phyloP scores from a whole-genome alignment of 2,329 filamentous ascomycete genomes.

The Ilyonectria robusta region DNA sequence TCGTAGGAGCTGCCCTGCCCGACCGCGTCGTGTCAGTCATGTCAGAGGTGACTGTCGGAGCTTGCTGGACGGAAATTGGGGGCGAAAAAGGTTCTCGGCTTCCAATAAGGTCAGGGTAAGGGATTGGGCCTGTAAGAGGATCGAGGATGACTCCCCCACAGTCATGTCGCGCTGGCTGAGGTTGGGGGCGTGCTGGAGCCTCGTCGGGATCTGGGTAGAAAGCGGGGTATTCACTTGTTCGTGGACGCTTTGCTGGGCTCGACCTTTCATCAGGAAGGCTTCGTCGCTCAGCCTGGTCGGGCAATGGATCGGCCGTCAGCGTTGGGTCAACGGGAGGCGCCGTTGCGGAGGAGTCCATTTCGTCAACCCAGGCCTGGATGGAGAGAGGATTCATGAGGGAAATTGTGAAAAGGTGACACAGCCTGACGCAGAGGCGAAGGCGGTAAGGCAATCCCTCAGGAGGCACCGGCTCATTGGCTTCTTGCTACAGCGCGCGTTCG shows the following conservation, averaged over 20 bases:
- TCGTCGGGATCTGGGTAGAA: background rate
- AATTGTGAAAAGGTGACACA: background rate
- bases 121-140: background rate
- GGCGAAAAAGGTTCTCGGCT: slow-evolving; percentile 9
- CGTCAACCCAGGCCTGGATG: slow-evolving; percentile 22
- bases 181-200: background rate
- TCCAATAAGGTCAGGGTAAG: background rate
- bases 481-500: too few species aligned
- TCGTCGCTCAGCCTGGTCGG: background rate
- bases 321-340: background rate
- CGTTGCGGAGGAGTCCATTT: slow-evolving; percentile 1
- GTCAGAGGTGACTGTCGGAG: slow-evolving; percentile 4
- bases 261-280: background rate
- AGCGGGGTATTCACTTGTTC: slow-evolving; percentile 1
- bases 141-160: slow-evolving; percentile 4
- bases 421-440: background rate
- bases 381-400: slow-evolving; percentile 3
- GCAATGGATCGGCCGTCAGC: background rate
- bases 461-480: too few species aligned
- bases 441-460: background rate
- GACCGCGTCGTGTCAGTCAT: slow-evolving; percentile 4
- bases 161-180: background rate
- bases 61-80: background rate
- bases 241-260: background rate
- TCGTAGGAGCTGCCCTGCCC: slow-evolving; percentile 9